phyloP scores from a whole-genome alignment of 2,329 filamentous ascomycete species.

The Fusarium tjaetaba region DNA sequence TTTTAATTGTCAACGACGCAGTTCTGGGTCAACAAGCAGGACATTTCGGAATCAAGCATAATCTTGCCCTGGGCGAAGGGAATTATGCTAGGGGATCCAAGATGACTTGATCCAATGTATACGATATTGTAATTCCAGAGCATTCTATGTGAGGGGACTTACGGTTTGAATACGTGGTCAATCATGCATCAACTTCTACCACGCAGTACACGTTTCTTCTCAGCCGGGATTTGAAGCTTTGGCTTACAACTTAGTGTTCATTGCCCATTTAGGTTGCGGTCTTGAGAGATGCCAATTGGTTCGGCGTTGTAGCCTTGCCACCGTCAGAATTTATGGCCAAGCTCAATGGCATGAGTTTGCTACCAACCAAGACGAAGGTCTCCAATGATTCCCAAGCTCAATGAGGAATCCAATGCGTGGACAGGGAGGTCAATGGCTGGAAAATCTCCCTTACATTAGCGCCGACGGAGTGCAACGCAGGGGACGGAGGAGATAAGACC shows the following conservation, averaged over 20 bases:
- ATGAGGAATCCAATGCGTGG: fast-evolving
- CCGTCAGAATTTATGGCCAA: too few species aligned
- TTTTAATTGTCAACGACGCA: not conserved
- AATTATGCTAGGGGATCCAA: not conserved
- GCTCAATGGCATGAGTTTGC: not conserved
- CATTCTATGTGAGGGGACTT: fast-evolving
- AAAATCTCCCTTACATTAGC: not conserved
- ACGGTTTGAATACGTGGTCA: not conserved
- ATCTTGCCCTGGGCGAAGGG: fast-evolving
- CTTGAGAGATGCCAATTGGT: fast-evolving
- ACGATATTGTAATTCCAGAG: not conserved
- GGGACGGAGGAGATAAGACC: too few species aligned
- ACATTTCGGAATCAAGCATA: not conserved
- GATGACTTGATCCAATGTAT: not conserved
- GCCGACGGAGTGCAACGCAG: fast-evolving
- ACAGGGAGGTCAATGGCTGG: fast-evolving
- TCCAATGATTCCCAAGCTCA: not conserved
- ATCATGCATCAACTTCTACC: not conserved
- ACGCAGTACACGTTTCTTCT: fast-evolving
- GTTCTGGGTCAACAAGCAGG: not conserved
- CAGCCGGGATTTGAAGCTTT: fast-evolving
- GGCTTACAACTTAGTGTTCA: too few species aligned
- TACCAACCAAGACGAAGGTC: fast-evolving
- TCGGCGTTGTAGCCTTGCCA: too few species aligned
- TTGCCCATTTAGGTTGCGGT: fast-evolving